Evolutionary conservation across 2,329 filamentous ascomycete genomes (phyloP).

Genomic region (Microdochium paspali): DNA sequence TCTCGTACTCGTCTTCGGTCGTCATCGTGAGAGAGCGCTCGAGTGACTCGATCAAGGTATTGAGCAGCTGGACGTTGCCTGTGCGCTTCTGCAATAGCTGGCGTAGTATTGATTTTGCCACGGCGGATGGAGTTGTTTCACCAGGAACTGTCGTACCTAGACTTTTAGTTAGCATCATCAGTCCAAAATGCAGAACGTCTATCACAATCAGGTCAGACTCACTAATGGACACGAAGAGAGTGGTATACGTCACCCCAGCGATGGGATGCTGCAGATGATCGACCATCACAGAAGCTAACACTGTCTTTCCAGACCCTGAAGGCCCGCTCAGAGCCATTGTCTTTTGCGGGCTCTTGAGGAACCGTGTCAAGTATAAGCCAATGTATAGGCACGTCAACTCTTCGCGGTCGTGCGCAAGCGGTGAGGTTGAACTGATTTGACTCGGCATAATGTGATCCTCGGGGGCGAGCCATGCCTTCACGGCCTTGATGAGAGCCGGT

Average conservation of each 20-base stretch:
- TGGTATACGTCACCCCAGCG: slow-evolving; percentile 20
- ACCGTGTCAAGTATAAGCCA: slow-evolving; percentile 9
- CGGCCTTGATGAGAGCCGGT: slow-evolving; percentile 19
- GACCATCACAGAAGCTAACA: slow-evolving; percentile 25
- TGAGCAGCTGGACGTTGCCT: slow-evolving; percentile 25
- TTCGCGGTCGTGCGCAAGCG: slow-evolving; percentile 11
- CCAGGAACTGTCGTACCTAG: slow-evolving; percentile 20
- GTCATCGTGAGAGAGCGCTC: slow-evolving; percentile 13
- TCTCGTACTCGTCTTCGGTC: slow-evolving; percentile 19
- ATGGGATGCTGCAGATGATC: slow-evolving; percentile 27
- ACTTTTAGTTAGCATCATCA: background rate
- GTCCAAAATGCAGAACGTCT: background rate
- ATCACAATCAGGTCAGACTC: background rate
- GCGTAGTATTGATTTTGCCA: slow-evolving; percentile 23
- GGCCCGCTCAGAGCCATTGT: slow-evolving; percentile 13
- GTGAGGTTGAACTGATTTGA: slow-evolving; percentile 4
- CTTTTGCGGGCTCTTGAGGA: slow-evolving; percentile 8
- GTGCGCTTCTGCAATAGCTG: slow-evolving; percentile 27
- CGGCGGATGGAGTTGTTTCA: slow-evolving; percentile 17
- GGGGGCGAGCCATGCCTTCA: slow-evolving; percentile 20
- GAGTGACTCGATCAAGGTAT: slow-evolving; percentile 21
- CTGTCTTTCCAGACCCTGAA: slow-evolving; percentile 26
- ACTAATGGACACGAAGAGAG: slow-evolving; percentile 23
- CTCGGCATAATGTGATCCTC: slow-evolving; percentile 9
- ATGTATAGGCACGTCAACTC: slow-evolving; percentile 15